Conservation (phyloP, 1,284 basidiomycete genomes). For the Rhodotorula mucilaginosa region DNA sequence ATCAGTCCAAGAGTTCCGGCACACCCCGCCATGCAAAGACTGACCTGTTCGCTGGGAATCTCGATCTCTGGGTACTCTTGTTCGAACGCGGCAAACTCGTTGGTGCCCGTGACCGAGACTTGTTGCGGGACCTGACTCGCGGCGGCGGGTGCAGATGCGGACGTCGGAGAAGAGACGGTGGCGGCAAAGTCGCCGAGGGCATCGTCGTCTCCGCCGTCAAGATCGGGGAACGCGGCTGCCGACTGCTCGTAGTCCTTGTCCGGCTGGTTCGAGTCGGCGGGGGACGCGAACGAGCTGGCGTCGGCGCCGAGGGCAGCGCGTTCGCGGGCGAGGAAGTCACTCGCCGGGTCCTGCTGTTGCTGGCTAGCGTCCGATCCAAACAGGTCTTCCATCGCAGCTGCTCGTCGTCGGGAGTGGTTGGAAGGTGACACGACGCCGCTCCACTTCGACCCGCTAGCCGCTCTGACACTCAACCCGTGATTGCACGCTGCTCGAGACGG, state of each 20-base stretch:
- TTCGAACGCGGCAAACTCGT: conserved; percentile 87
- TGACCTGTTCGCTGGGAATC: conserved; percentile 50
- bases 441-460: not conserved
- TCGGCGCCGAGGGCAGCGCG: conserved; percentile 30
- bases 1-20: not conserved
- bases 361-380: conserved; percentile 19
- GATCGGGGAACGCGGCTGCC: conserved; percentile 79
- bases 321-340: conserved; percentile 40
- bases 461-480: not conserved
- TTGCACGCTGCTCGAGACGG: too few species aligned
- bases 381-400: conserved; percentile 34
- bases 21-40: not conserved
- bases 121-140: conserved; percentile 55
- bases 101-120: conserved; percentile 69
- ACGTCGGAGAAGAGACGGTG: conserved; percentile 21
- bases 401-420: too few species aligned
- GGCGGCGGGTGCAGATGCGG: conserved; percentile 45
- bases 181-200: conserved; percentile 60
- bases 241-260: conserved; percentile 47
- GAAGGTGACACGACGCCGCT: not conserved
- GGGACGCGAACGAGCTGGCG: conserved; percentile 5
- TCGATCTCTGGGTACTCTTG: conserved; percentile 83
- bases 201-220: conserved; percentile 61
- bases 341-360: conserved; percentile 17
- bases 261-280: not conserved